A percentile compares a stretch with the other conserved stretches of the same genome.
These are phyloP conservation scores for Diospyros lotus DNA, from an alignment of 148 eudicot genomes.

Conservation along the genomic window DNA sequence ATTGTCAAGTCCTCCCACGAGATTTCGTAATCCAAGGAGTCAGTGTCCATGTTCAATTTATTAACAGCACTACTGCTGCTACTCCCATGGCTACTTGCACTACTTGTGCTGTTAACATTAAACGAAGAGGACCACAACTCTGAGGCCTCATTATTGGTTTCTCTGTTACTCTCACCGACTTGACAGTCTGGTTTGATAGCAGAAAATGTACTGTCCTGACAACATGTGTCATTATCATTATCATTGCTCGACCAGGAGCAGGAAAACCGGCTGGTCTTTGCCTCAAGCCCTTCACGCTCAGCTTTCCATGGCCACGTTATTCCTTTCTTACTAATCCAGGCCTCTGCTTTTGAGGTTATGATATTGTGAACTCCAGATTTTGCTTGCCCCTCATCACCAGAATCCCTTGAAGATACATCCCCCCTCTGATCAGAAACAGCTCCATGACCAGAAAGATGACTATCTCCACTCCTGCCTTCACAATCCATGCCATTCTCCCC, in stretches of 20 bases:
- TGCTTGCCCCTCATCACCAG: conserved; percentile 56
- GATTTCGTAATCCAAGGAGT: conserved; percentile 83
- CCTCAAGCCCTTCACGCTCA: conserved; percentile 50
- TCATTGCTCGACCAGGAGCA: conserved; percentile 68
- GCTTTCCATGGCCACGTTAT: conserved; percentile 86
- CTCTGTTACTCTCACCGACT: conserved; percentile 36
- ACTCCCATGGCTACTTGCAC: conserved; percentile 89
- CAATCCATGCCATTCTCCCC: conserved; percentile 45
- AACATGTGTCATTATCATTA: conserved; percentile 46
- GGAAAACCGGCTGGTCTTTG: conserved; percentile 44
- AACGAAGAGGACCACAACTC: conserved; percentile 79
- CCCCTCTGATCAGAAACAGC: conserved; percentile 56
- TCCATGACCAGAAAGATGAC: conserved; percentile 61
- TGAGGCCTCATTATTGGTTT: conserved; percentile 55
- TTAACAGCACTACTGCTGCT: conserved; percentile 73
- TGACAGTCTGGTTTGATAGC: conserved; percentile 46
- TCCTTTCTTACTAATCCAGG: conserved; percentile 78
- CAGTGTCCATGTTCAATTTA: conserved; percentile 65
- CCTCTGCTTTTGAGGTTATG: conserved; percentile 79
- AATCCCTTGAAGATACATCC: conserved; percentile 63
- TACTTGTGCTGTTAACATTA: conserved; percentile 76
- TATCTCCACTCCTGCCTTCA: conserved; percentile 77
- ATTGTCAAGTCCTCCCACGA: conserved; percentile 94
- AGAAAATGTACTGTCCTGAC: conserved; percentile 16
- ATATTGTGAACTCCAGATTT: conserved; percentile 64